Conservation (phyloP, 768 basidiomycete genomes). For the Tremella yokohamensis region DNA sequence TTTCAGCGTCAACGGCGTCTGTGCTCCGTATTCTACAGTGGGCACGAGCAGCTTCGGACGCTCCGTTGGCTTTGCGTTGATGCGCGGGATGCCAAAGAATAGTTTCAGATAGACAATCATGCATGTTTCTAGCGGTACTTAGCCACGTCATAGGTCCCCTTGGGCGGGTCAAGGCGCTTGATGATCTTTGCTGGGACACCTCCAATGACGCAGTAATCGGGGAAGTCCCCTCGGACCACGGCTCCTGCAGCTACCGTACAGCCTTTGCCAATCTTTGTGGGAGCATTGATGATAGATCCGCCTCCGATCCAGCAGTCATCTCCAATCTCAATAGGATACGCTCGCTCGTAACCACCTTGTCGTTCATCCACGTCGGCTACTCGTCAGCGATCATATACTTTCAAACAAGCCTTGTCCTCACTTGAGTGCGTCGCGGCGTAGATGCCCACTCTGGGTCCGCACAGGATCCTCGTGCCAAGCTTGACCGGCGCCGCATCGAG, state of each 20-base stretch:
- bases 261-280: constrained; percentile 20
- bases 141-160: too few species aligned
- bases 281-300: constrained; percentile 17
- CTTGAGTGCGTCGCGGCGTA: constrained; percentile 15
- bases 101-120: too few species aligned
- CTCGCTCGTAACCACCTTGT: constrained; percentile 18
- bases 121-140: too few species aligned
- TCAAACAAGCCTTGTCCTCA: background rate
- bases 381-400: background rate
- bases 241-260: constrained; percentile 18
- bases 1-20: too few species aligned
- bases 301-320: constrained; percentile 25
- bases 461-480: constrained; percentile 16
- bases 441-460: constrained; percentile 18
- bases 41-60: too few species aligned
- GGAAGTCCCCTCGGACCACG: constrained; percentile 17
- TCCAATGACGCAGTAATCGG: constrained; percentile 22
- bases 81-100: too few species aligned
- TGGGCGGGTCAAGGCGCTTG: constrained; percentile 3
- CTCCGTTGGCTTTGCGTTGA: too few species aligned
- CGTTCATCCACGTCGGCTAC: constrained; percentile 17
- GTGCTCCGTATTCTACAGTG: too few species aligned
- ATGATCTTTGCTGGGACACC: constrained; percentile 23
- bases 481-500: constrained; percentile 14
- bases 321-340: constrained; percentile 21